Evolutionary conservation across 352 stramenopile species (phyloP).

Genomic region (Phytophthora boehmeriae): DNA sequence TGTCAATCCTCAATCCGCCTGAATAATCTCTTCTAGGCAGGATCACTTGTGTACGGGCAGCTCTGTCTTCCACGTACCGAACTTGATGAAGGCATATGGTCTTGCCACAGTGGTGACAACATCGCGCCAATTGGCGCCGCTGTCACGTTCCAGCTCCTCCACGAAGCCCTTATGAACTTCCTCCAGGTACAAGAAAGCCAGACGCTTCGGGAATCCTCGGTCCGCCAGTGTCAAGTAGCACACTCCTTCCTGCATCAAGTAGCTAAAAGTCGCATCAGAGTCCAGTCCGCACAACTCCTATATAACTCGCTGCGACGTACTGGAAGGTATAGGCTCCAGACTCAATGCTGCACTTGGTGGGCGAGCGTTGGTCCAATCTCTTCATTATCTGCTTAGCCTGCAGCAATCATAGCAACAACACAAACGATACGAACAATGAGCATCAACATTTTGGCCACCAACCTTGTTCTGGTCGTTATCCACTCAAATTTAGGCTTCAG

Average conservation of each 20-base stretch:
- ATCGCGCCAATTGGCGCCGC: conserved; percentile 91
- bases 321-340: conserved; percentile 92
- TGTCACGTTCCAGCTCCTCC: conserved; percentile 93
- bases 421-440: not conserved
- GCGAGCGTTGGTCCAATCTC: conserved; percentile 89
- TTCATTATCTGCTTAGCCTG: conserved; percentile 95
- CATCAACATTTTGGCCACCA: not conserved
- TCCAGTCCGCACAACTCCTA: not conserved
- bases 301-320: conserved; percentile 51
- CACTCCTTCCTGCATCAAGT: conserved; percentile 97
- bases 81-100: conserved; percentile 99
- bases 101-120: conserved; percentile 95
- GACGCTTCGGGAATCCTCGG: conserved; percentile 96
- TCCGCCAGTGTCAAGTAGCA: conserved; percentile 98
- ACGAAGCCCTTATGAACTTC: conserved; percentile 95
- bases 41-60: not conserved
- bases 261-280: conserved; percentile 58
- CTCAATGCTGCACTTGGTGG: conserved; percentile 95
- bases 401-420: no score
- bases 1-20: conserved; percentile 2
- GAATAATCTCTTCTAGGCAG: not conserved
- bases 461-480: no score
- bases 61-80: conserved; percentile 59
- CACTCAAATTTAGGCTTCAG: not conserved
- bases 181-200: conserved; percentile 98